These are phyloP conservation scores for Amaranthus cruentus DNA, from an alignment of 148 eudicot genomes.

Conservation along the genomic window DNA sequence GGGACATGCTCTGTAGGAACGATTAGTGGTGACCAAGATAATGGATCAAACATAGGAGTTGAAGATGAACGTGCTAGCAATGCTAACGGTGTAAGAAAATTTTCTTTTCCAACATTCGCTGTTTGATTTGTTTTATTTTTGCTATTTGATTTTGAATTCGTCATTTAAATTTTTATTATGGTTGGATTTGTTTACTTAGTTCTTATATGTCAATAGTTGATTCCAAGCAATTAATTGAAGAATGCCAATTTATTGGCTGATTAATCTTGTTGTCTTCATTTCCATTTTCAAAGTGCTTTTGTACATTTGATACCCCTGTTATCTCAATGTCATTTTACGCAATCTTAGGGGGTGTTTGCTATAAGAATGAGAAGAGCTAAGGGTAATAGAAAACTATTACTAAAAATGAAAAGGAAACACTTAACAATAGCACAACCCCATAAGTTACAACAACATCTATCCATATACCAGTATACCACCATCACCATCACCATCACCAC, in stretches of 20 bases:
- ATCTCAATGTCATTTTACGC: too few relatives aligned
- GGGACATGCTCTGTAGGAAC: constrained; percentile 33
- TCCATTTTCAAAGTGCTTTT: background rate
- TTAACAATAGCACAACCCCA: too few relatives aligned
- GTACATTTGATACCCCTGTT: too few relatives aligned
- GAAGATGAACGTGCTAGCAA: constrained; percentile 1
- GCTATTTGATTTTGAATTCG: background rate
- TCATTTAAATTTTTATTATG: background rate
- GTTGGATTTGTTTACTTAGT: background rate
- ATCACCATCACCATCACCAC: too few relatives aligned
- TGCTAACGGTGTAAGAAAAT: constrained; percentile 19
- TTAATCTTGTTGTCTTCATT: background rate
- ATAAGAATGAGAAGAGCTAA: too few relatives aligned
- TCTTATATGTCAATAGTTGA: background rate
- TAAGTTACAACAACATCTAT: too few relatives aligned
- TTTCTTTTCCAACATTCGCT: background rate
- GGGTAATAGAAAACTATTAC: too few relatives aligned
- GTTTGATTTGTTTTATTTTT: background rate
- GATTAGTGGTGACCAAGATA: constrained; percentile 12
- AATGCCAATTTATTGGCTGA: background rate
- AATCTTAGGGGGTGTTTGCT: too few relatives aligned
- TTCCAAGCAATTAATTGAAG: background rate
- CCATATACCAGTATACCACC: too few relatives aligned
- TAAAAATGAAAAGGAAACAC: too few relatives aligned
- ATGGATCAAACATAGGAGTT: background rate